Conservation (phyloP, 768 basidiomycete genomes). For the Cubamyces sp. region DNA sequence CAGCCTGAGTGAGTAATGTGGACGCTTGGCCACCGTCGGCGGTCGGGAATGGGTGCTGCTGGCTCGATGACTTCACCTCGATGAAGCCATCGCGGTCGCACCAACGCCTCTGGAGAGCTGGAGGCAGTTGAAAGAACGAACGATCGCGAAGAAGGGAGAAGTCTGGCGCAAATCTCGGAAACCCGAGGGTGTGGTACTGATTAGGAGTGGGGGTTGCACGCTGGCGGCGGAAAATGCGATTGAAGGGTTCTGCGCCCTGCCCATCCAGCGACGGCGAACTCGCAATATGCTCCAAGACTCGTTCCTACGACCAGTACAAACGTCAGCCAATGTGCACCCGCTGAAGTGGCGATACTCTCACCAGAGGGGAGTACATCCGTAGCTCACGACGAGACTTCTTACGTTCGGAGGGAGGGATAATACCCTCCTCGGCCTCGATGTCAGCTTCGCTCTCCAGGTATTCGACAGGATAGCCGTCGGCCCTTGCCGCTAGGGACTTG, state of each 20-base stretch:
- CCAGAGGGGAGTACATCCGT: neutral
- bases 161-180: neutral
- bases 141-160: neutral
- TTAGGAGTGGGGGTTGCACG: neutral
- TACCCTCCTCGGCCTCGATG: neutral
- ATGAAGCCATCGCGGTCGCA: neutral
- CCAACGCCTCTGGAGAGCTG: neutral
- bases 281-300: neutral
- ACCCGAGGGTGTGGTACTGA: neutral
- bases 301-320: neutral
- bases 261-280: no score
- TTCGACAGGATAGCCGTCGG: neutral
- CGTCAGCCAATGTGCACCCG: neutral
- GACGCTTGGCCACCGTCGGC: neutral
- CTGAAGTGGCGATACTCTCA: neutral
- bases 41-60: neutral
- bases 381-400: neutral
- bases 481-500: neutral
- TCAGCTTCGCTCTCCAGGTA: neutral
- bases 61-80: neutral
- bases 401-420: neutral
- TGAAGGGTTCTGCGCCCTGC: neutral
- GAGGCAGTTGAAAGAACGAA: neutral
- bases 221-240: neutral
- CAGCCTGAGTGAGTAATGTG: slow-evolving; percentile 15